phyloP scores from a whole-genome alignment of 108 stramenopile species.

The Skeletonema costatum region DNA sequence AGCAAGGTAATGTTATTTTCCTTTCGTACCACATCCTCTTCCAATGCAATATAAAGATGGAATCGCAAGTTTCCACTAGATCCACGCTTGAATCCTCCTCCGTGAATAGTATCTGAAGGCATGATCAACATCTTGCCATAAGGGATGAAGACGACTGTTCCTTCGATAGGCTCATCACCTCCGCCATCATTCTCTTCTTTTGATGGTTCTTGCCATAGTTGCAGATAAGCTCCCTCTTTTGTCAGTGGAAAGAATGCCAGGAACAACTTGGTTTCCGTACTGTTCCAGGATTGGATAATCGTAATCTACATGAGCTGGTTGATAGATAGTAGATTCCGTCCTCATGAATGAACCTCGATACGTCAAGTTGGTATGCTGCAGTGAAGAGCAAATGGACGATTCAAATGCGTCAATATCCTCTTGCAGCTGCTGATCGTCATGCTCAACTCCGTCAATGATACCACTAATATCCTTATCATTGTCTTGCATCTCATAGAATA shows the following conservation, averaged over 20 bases:
- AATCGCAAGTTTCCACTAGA: constrained; percentile 55
- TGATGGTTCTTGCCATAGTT: constrained; percentile 50
- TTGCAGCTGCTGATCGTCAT: constrained; percentile 1
- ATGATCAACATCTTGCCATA: constrained; percentile 62
- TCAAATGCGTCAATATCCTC: constrained; percentile 30
- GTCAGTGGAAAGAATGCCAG: constrained; percentile 71
- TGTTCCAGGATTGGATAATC: constrained; percentile 50
- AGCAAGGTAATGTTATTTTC: constrained; percentile 12
- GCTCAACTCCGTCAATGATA: background rate
- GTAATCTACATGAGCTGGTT: constrained; percentile 82
- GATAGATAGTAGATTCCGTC: constrained; percentile 56
- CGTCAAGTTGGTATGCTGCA: constrained; percentile 12
- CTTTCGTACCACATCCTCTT: background rate
- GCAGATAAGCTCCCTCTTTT: constrained; percentile 59
- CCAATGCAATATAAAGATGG: constrained; percentile 58
- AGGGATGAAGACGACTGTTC: constrained; percentile 61
- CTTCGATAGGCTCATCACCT: constrained; percentile 5
- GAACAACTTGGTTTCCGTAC: constrained; percentile 27
- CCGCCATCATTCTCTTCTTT: background rate
- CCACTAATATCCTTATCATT: constrained; percentile 12
- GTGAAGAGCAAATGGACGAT: constrained; percentile 21
- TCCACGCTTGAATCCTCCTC: constrained; percentile 67
- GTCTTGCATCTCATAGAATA: constrained; percentile 61
- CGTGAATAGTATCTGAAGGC: constrained; percentile 65
- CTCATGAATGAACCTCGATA: constrained; percentile 59